phyloP scores from a whole-genome alignment of 1,284 basidiomycete species.

The Lignosus rhinocerotis region DNA sequence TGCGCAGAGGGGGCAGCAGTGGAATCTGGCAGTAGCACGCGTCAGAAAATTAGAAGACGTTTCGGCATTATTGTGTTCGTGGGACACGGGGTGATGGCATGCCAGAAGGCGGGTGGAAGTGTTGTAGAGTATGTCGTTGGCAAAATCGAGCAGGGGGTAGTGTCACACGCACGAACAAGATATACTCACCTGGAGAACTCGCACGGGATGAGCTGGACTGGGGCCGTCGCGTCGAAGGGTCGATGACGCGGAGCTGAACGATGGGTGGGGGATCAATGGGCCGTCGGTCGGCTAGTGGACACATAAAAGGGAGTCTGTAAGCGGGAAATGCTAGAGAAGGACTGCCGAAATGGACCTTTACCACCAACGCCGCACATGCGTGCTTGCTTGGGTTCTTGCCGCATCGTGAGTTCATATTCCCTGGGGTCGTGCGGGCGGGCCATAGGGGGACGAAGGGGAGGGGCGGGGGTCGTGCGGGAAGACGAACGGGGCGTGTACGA shows the following conservation, averaged over 20 bases:
- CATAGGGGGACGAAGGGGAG: constrained; percentile 12
- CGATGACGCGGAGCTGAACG: constrained; percentile 89
- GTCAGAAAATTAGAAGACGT: not conserved
- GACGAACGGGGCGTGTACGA: constrained; percentile 8
- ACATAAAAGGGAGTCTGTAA: constrained; percentile 8
- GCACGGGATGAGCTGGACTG: constrained; percentile 27
- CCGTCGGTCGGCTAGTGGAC: constrained; percentile 75
- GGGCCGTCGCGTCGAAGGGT: constrained; percentile 50
- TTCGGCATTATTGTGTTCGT: not conserved
- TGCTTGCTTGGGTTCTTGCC: constrained; percentile 89
- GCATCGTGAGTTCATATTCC: constrained; percentile 80
- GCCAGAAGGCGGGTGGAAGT: not conserved
- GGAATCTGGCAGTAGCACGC: constrained; percentile 16
- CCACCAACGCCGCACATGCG: constrained; percentile 93
- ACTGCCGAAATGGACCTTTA: constrained; percentile 50
- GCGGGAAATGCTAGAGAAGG: constrained; percentile 16
- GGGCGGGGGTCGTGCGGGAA: not conserved
- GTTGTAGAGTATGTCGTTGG: not conserved
- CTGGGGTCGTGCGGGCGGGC: constrained; percentile 45
- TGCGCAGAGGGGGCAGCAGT: constrained; percentile 34
- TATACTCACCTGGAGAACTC: constrained; percentile 32
- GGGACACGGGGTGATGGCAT: not conserved
- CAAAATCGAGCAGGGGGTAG: constrained; percentile 9
- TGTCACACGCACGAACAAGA: constrained; percentile 3
- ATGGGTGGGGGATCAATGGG: constrained; percentile 97